These are phyloP conservation scores for Hanseniaspora meyeri DNA, from an alignment of 805 yeast species.

Conservation along the genomic window DNA sequence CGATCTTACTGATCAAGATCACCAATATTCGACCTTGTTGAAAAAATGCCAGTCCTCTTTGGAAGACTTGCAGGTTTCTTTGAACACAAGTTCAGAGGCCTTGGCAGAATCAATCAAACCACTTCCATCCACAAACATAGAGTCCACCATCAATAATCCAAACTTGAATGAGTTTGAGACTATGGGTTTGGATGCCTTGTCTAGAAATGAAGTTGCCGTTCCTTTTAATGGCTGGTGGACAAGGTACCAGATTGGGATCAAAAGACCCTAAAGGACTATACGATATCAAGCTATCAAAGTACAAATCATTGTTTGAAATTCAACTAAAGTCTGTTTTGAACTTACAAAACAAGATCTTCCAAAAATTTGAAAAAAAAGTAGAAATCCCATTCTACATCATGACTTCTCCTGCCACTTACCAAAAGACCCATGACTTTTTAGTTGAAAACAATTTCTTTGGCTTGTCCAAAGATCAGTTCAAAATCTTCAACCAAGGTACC, in stretches of 20 bases:
- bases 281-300: constrained; percentile 72
- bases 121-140: constrained; percentile 44
- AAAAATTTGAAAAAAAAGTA: constrained; percentile 18
- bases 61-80: constrained; percentile 14
- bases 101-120: constrained; percentile 29
- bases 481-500: constrained; percentile 88
- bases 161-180: constrained; percentile 33
- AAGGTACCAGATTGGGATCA: constrained; percentile 91
- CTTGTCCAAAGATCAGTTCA: constrained; percentile 42
- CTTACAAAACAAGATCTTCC: constrained; percentile 41
- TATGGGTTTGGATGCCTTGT: constrained; percentile 57
- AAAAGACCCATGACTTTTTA: constrained; percentile 63
- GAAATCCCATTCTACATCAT: constrained; percentile 76
- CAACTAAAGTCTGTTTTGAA: constrained; percentile 77
- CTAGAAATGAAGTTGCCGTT: constrained; percentile 71
- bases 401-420: constrained; percentile 85
- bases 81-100: constrained; percentile 21
- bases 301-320: constrained; percentile 73
- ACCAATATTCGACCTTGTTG: constrained; percentile 20
- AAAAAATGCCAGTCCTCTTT: constrained; percentile 33
- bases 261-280: constrained; percentile 88
- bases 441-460: constrained; percentile 57
- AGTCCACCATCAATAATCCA: constrained; percentile 32
- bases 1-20: background rate
- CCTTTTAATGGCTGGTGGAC: constrained; percentile 94